Percentiles rank a stretch among this genome's conserved stretches.
phyloP scores from a whole-genome alignment of 176 grass and related monocot species.

The Oryza glaberrima region DNA sequence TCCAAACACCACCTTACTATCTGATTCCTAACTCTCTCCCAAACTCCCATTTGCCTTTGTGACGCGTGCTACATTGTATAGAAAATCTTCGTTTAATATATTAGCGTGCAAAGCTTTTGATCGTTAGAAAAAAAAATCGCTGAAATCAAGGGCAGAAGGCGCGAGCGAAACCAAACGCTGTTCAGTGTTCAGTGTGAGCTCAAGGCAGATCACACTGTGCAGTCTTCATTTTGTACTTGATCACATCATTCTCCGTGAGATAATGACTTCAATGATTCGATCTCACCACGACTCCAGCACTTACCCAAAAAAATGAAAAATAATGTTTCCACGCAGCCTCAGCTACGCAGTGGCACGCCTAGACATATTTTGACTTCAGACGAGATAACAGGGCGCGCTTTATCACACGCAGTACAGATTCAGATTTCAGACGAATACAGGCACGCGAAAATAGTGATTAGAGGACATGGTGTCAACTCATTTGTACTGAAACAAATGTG shows the following conservation, averaged over 20 bases:
- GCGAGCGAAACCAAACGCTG: neutral
- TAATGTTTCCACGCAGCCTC: neutral
- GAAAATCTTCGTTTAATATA: too few relatives aligned
- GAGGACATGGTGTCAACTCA: slow-evolving; percentile 19
- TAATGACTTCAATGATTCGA: slow-evolving; percentile 15
- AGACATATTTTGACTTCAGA: slow-evolving; percentile 16
- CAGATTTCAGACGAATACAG: slow-evolving; percentile 3
- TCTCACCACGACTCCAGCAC: too few relatives aligned
- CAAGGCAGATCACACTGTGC: neutral
- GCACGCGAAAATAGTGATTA: neutral
- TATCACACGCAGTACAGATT: slow-evolving; percentile 8
- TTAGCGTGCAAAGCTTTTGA: too few relatives aligned
- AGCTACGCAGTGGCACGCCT: slow-evolving; percentile 18
- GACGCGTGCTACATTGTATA: too few relatives aligned
- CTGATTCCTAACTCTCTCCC: too few relatives aligned
- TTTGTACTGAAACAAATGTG: slow-evolving; percentile 14
- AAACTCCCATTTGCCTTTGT: too few relatives aligned
- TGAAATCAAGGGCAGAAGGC: neutral
- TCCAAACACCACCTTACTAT: too few relatives aligned
- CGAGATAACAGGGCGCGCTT: neutral
- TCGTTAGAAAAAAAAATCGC: neutral
- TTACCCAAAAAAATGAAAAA: neutral
- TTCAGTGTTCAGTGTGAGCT: neutral
- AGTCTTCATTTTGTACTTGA: slow-evolving; percentile 45
- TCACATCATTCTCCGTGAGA: slow-evolving; percentile 36